These are phyloP conservation scores for Sanchytrium tribonematis DNA, from an alignment of 371 early-diverging fungal species.

Conservation along the genomic window DNA sequence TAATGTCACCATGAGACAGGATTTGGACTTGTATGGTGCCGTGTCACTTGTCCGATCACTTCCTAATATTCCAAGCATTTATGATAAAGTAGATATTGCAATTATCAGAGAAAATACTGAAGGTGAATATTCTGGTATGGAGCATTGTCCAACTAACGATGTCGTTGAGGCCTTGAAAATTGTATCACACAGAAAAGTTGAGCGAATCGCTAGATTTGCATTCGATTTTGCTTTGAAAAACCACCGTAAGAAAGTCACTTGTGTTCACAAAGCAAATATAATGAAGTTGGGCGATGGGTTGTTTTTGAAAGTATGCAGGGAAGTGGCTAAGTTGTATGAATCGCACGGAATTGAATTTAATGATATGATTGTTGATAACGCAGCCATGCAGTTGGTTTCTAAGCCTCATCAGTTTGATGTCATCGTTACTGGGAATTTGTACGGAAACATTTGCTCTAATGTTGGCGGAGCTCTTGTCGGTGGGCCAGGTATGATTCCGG, in stretches of 20 bases:
- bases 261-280: constrained; percentile 95
- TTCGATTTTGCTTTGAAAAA: constrained; percentile 89
- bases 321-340: constrained; percentile 68
- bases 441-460: constrained; percentile 85
- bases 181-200: constrained; percentile 68
- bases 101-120: constrained; percentile 96
- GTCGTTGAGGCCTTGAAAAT: constrained; percentile 94
- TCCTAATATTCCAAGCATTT: constrained; percentile 46
- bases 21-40: constrained; percentile 82
- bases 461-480: constrained; percentile 82
- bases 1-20: constrained; percentile 80
- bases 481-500: constrained; percentile 75
- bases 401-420: constrained; percentile 89
- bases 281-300: constrained; percentile 95
- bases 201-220: constrained; percentile 85
- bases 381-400: constrained; percentile 87
- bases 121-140: constrained; percentile 90
- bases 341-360: constrained; percentile 55
- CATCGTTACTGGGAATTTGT: constrained; percentile 87
- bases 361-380: constrained; percentile 95
- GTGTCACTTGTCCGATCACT: constrained; percentile 28
- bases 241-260: constrained; percentile 80
- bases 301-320: constrained; percentile 72
- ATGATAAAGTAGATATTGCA: constrained; percentile 67
- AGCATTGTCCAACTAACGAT: constrained; percentile 78